A percentile compares a stretch with the other conserved stretches of the same genome.
Conservation (phyloP, 768 basidiomycete species). For the Kwoniella botswanensis region DNA sequence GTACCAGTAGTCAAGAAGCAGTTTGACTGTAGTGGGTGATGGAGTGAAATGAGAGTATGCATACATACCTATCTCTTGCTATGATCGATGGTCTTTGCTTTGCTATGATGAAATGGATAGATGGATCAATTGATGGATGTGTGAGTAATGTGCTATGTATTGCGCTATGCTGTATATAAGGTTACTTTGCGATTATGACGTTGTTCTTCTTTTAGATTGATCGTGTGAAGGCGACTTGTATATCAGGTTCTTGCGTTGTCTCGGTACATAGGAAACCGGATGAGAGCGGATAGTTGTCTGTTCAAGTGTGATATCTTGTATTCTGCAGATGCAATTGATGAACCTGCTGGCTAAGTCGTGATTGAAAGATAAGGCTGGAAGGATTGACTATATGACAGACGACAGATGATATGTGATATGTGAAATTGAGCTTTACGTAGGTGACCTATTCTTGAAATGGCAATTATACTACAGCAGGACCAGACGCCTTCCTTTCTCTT, state of each 20-base stretch:
- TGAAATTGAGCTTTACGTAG: constrained; percentile 6
- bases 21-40: not conserved
- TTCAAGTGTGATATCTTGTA: too few relatives aligned
- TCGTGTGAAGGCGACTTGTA: constrained; percentile 5
- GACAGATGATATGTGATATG: not conserved
- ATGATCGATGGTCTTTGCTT: constrained; percentile 1
- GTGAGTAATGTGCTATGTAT: not conserved
- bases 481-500: not conserved
- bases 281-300: too few relatives aligned
- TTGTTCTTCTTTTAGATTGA: not conserved
- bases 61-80: constrained; percentile 1
- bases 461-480: not conserved
- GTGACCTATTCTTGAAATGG: constrained; percentile 8
- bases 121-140: not conserved
- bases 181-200: constrained; percentile 1
- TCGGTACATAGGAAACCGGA: not conserved
- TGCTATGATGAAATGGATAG: not conserved
- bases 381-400: not conserved
- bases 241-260: not conserved
- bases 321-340: not conserved
- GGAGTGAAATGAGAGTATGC: not conserved
- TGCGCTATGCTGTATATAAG: not conserved
- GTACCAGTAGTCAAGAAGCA: not conserved
- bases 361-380: not conserved
- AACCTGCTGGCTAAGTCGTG: not conserved